Evolutionary conservation across 495 filamentous ascomycete genomes (phyloP).

Genomic region (Neurospora sp.): DNA sequence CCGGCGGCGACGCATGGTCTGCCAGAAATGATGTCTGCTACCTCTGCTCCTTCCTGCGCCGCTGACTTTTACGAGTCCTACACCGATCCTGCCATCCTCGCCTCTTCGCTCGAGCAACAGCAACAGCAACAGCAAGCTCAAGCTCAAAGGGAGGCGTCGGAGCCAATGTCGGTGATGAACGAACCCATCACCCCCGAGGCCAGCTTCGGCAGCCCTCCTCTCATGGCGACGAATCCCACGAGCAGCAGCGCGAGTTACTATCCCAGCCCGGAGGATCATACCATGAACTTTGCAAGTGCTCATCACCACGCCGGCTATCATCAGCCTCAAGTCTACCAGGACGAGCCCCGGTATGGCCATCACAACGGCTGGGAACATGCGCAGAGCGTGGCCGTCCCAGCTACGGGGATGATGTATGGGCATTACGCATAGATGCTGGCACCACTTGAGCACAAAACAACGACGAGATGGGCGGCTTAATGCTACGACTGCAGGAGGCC

Average conservation of each 20-base stretch:
- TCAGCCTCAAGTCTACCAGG: background rate
- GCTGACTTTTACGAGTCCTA: background rate
- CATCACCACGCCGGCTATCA: background rate
- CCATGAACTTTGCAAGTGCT: background rate
- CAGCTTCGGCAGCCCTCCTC: background rate
- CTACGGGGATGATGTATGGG: background rate
- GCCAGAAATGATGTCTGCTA: background rate
- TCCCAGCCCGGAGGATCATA: background rate
- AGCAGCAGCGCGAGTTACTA: background rate
- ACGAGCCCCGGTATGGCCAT: background rate
- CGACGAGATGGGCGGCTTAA: background rate
- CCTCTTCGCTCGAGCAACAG: background rate
- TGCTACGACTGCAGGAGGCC: background rate
- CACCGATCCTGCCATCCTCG: background rate
- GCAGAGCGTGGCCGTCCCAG: background rate
- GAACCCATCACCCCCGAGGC: slow-evolving; percentile 12
- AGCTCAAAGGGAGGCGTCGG: background rate
- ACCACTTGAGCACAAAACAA: background rate
- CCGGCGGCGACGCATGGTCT: background rate
- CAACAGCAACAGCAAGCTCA: background rate
- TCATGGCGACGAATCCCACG: background rate
- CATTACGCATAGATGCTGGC: background rate
- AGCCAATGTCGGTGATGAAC: background rate
- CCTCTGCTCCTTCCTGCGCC: background rate
- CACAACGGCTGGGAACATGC: background rate